Percentiles rank a stretch among this genome's conserved stretches.
Evolutionary conservation across 2,329 filamentous ascomycete genomes (phyloP).

Genomic region (Cordyceps fumosorosea): DNA sequence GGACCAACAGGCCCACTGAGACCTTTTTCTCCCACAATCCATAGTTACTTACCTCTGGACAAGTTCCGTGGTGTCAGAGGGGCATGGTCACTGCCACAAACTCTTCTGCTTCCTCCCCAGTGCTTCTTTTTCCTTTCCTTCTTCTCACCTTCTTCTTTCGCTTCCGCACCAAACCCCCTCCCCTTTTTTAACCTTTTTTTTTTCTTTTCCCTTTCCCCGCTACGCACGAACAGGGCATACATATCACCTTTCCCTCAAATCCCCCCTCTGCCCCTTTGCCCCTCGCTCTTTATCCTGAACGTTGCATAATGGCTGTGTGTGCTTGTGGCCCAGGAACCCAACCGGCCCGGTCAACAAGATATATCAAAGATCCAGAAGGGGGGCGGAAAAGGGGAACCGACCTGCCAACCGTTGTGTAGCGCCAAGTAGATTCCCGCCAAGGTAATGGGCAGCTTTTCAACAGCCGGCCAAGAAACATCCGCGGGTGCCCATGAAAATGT

Average conservation of each 20-base stretch:
- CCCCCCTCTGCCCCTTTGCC: too few species aligned
- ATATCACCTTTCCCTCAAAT: not conserved
- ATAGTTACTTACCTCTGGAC: not conserved
- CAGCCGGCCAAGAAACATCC: too few species aligned
- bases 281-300: not conserved
- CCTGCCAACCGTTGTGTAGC: too few species aligned
- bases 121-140: not conserved
- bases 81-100: not conserved
- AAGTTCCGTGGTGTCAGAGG: not conserved
- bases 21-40: not conserved
- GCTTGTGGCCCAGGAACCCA: not conserved
- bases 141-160: not conserved
- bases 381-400: not conserved
- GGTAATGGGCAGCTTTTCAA: too few species aligned
- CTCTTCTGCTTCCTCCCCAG: not conserved
- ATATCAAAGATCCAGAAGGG: not conserved
- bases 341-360: not conserved
- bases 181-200: not conserved
- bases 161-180: not conserved
- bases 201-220: not conserved
- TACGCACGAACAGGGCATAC: not conserved
- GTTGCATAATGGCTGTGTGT: not conserved
- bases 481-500: too few species aligned
- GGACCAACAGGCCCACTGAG: not conserved
- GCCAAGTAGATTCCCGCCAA: not conserved